Conservation (phyloP, 257 asterid genomes). For the Anisodus acutangulus region DNA sequence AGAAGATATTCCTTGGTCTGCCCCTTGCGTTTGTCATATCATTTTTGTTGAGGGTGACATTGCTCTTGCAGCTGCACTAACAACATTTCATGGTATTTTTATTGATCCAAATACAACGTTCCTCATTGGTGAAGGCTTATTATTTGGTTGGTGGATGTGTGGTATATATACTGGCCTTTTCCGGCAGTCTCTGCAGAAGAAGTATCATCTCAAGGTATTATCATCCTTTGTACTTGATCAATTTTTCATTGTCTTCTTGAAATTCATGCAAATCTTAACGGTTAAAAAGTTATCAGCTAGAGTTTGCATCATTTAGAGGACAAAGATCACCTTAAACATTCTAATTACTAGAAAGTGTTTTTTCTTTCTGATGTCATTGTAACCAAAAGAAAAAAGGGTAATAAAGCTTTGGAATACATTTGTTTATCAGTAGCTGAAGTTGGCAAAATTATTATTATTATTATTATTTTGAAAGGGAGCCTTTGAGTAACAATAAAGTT, state of each 20-base stretch:
- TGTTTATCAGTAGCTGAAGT: not conserved
- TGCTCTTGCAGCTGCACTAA: slow-evolving; percentile 72
- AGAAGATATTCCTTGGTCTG: slow-evolving; percentile 89
- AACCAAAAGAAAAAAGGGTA: not conserved
- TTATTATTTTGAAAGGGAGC: not conserved
- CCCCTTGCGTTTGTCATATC: slow-evolving; percentile 95
- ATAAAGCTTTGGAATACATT: not conserved
- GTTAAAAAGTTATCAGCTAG: not conserved
- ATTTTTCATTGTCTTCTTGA: not conserved
- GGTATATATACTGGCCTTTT: slow-evolving; percentile 92
- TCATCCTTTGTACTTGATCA: slow-evolving; percentile 2
- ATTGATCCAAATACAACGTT: slow-evolving; percentile 77
- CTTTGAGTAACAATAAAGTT: not conserved
- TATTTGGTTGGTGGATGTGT: slow-evolving; percentile 99
- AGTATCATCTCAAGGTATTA: slow-evolving; percentile 93
- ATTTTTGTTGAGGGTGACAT: slow-evolving; percentile 87
- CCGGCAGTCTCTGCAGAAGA: slow-evolving; percentile 87
- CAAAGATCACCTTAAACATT: not conserved
- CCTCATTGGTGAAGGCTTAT: slow-evolving; percentile 85
- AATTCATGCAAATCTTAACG: not conserved
- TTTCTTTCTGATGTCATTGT: not conserved
- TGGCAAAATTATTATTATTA: no score
- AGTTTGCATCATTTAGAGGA: not conserved
- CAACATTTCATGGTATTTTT: slow-evolving; percentile 71
- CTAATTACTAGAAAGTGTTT: not conserved